A percentile compares a stretch with the other conserved stretches of the same genome.
Conservation (phyloP, 345 rosid genomes). For the Viola odorata region DNA sequence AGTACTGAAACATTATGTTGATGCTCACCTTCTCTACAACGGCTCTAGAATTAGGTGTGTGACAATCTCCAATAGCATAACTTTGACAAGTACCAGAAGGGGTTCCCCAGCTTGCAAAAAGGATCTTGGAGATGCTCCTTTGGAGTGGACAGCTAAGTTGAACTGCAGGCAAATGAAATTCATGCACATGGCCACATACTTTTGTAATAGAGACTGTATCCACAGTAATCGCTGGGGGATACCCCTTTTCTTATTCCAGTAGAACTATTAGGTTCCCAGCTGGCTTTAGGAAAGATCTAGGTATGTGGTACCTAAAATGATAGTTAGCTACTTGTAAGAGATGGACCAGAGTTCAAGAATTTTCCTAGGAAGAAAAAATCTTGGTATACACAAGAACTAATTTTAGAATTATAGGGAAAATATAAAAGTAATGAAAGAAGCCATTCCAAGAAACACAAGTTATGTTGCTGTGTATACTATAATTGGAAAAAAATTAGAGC, state of each 20-base stretch:
- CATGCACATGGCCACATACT: conserved; percentile 30
- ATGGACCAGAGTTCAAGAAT: neutral
- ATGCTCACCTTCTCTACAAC: conserved; percentile 39
- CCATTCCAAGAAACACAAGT: too few species aligned
- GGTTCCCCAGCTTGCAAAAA: conserved; percentile 50
- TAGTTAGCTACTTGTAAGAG: neutral
- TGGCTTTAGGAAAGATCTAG: conserved; percentile 41
- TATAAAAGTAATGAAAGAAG: neutral
- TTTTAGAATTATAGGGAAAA: neutral
- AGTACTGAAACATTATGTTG: too few species aligned
- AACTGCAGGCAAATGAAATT: conserved; percentile 22
- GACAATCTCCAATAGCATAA: conserved; percentile 42
- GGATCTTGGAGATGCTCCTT: conserved; percentile 33
- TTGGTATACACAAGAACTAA: neutral
- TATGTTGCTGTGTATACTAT: too few species aligned
- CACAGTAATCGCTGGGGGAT: conserved; percentile 37
- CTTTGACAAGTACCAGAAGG: conserved; percentile 43
- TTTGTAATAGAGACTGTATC: conserved; percentile 30
- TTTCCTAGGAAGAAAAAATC: neutral
- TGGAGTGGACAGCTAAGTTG: conserved; percentile 35
- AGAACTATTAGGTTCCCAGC: conserved; percentile 40
- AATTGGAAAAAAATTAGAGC: too few species aligned
- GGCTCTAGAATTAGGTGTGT: conserved; percentile 39
- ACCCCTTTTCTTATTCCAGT: conserved; percentile 51
- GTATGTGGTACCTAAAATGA: conserved; percentile 44